These are phyloP conservation scores for Podaxis rugospora DNA, from an alignment of 768 basidiomycete genomes.

Conservation along the genomic window DNA sequence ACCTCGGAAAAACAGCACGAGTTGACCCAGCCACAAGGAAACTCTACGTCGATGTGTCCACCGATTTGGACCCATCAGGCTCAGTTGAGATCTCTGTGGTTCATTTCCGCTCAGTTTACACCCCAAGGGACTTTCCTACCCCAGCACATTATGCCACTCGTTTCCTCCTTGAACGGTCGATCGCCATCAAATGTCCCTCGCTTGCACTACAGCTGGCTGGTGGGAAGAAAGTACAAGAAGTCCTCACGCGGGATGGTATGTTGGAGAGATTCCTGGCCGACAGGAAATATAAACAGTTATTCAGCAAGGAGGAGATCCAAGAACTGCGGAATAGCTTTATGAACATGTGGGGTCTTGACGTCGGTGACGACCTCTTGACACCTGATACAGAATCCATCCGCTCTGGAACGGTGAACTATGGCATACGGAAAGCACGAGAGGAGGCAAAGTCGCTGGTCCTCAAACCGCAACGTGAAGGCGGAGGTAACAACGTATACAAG, in stretches of 20 bases:
- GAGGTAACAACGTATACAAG: slow-evolving; percentile 95
- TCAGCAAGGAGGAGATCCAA: slow-evolving; percentile 35
- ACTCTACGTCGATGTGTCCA: slow-evolving; percentile 37
- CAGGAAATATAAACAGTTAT: slow-evolving; percentile 28
- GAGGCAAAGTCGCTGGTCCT: slow-evolving; percentile 64
- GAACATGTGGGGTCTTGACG: slow-evolving; percentile 80
- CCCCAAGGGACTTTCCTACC: slow-evolving; percentile 74
- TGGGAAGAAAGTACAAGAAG: slow-evolving; percentile 93
- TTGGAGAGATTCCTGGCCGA: slow-evolving; percentile 67
- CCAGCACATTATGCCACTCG: slow-evolving; percentile 66
- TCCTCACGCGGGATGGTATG: slow-evolving; percentile 66
- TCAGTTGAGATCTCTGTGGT: slow-evolving; percentile 75
- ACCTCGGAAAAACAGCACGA: slow-evolving; percentile 56
- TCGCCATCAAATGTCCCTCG: slow-evolving; percentile 90
- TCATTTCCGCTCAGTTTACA: slow-evolving; percentile 90
- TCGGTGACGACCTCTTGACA: slow-evolving; percentile 34
- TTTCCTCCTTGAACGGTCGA: slow-evolving; percentile 71
- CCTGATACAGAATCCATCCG: slow-evolving; percentile 24
- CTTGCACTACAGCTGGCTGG: slow-evolving; percentile 93
- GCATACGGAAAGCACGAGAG: slow-evolving; percentile 48
- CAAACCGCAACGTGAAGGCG: slow-evolving; percentile 98
- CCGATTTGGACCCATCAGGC: slow-evolving; percentile 25
- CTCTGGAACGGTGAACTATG: slow-evolving; percentile 29
- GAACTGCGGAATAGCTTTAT: slow-evolving; percentile 77
- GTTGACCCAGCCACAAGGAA: slow-evolving; percentile 38